These are phyloP conservation scores for Atkinsonella hypoxylon DNA, from an alignment of 2,329 filamentous ascomycete species.

Conservation along the genomic window DNA sequence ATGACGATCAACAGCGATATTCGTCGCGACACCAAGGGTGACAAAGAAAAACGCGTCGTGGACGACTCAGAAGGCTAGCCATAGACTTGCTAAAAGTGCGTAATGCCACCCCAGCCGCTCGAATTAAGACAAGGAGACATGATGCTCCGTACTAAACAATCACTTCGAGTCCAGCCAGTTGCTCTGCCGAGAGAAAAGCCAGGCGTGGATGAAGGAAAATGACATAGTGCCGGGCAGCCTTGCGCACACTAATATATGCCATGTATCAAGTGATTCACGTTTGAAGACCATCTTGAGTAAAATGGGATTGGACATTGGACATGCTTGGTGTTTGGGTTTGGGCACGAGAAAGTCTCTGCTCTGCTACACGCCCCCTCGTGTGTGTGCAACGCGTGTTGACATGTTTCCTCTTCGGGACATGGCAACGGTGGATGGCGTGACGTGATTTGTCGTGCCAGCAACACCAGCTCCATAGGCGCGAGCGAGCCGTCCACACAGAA, in stretches of 20 bases:
- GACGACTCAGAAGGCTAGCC: no score
- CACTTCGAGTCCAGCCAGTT: no score
- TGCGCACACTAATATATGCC: not conserved
- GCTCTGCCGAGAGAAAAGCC: not conserved
- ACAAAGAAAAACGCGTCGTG: no score
- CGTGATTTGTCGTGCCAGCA: constrained; percentile 17
- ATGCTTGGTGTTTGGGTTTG: not conserved
- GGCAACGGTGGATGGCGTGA: constrained; percentile 16
- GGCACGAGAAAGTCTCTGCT: not conserved
- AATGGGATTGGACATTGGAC: not conserved
- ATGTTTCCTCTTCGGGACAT: constrained; percentile 22
- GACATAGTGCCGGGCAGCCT: not conserved
- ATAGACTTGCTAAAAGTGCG: no score
- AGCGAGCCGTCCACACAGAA: not conserved
- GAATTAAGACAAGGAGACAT: no score
- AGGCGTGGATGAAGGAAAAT: not conserved
- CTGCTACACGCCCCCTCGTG: constrained; percentile 1
- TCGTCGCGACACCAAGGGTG: no score
- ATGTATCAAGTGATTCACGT: no score
- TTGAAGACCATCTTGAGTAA: not conserved
- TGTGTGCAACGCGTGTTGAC: constrained; percentile 23
- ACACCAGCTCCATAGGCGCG: constrained; percentile 5
- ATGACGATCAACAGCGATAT: no score
- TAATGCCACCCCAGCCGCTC: no score
- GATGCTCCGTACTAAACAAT: no score